Evolutionary conservation across 208 protist species (phyloP), one percentile per base, ranked within the genome.

Genomic region (Angomonas ambiguus): DNA sequence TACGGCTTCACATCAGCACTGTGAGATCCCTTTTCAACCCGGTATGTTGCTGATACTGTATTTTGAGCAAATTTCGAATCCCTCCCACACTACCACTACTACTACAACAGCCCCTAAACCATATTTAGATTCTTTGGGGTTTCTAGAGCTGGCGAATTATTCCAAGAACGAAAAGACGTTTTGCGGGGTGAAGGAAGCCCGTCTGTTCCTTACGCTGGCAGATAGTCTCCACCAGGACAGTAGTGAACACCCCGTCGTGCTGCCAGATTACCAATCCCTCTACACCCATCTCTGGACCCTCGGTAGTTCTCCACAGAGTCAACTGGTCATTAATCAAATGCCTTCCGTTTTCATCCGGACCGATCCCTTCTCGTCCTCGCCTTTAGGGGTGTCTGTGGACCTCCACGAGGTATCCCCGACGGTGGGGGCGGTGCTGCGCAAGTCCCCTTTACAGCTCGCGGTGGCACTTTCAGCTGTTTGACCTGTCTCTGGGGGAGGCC

Each of bases 121-220:
- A n/a, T 45, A n/a, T 45, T 45, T 45, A 69, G 5, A 28, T 59
- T 65, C 73, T 2, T 65, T 91, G 24, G 82, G 85, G 18, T 83
- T 87, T 66, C 34, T 91, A 11, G 85, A 91, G 49, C 72, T 91
- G 8, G 81, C 85, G 8, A 91, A 91, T 61, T 91, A 85, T 72
- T 86, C 79, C 1, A 63, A 77, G 16, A 79, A 80, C 42, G 77
- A 77, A 20, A 70, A 76, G 20, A 91, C 85, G 20, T 83, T 82
- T 59, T 86, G 81, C 61, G 85, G 85, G 2, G 79, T 76, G 62
- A 91, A 88, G 72, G 78, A 85, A 31, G 81, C 72, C 31, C 76
- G 85, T 32, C 41, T 91, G 16, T 88, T 91, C 65, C 41, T 85
- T 6, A 77, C 74, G 33, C 62, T 59, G 30, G 62, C 62, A 3